Conservation (phyloP, 2,329 filamentous ascomycete genomes). For the Botrytis squamosa region DNA sequence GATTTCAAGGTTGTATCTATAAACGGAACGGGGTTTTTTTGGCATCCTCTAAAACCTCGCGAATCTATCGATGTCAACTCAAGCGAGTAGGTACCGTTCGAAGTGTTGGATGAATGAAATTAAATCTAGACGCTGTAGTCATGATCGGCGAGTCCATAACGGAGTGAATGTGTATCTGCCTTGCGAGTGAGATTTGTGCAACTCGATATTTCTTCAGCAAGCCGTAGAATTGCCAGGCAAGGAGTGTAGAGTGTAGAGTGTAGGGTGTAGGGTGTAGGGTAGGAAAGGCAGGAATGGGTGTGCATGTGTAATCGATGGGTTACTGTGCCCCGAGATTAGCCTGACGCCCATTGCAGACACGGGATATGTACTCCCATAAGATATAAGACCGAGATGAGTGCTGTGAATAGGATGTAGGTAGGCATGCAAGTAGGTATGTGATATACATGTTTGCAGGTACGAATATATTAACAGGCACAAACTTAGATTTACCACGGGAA, state of each 20-base stretch:
- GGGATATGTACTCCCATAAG: slow-evolving; percentile 3
- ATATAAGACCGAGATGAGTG: slow-evolving; percentile 4
- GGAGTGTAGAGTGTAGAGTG: neutral
- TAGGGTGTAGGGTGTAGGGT: neutral
- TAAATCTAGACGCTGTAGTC: neutral
- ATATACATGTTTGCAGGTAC: neutral
- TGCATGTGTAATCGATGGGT: slow-evolving; percentile 1
- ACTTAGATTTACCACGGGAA: neutral
- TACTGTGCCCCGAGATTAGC: slow-evolving; percentile 14
- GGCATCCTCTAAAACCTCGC: neutral
- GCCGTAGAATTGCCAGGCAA: neutral
- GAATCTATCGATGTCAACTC: neutral
- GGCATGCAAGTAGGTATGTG: neutral
- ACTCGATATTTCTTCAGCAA: neutral
- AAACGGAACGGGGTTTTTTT: neutral
- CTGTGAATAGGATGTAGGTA: neutral
- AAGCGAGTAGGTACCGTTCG: neutral
- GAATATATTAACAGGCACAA: neutral
- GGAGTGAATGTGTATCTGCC: neutral
- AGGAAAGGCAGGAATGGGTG: neutral
- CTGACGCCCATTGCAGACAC: slow-evolving; percentile 10
- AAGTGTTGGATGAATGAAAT: neutral
- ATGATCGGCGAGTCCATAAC: neutral
- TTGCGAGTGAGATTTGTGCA: slow-evolving; percentile 8
- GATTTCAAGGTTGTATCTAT: neutral